phyloP scores from a whole-genome alignment of 768 basidiomycete species.

The Trametes villosa region DNA sequence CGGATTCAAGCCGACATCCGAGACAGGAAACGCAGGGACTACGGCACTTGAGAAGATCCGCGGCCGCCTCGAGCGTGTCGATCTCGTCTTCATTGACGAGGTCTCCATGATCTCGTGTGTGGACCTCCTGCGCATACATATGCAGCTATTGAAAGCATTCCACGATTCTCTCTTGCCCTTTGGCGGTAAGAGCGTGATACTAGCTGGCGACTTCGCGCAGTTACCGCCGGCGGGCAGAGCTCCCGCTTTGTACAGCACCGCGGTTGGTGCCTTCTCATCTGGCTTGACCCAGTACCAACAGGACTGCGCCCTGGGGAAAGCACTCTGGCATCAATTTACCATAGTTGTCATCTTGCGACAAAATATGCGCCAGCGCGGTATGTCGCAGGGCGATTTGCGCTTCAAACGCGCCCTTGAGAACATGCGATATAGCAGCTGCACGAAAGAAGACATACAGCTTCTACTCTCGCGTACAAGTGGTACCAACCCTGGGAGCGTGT shows the following conservation, averaged over 20 bases:
- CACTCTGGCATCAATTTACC: neutral
- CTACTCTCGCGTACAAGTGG: neutral
- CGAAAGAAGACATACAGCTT: neutral
- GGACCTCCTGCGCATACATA: neutral
- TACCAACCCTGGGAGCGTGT: neutral
- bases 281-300: neutral
- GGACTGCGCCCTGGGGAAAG: neutral
- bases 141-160: neutral
- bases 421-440: neutral
- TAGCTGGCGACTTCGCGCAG: neutral
- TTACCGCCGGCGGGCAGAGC: neutral
- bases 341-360: conserved; percentile 27
- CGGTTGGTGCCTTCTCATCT: neutral
- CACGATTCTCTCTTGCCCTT: neutral
- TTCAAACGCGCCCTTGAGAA: neutral
- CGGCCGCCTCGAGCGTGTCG: neutral
- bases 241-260: neutral
- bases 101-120: neutral
- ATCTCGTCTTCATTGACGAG: neutral
- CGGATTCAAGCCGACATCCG: neutral
- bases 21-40: no score
- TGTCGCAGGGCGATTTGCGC: neutral
- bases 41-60: neutral
- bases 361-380: conserved; percentile 25
- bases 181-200: neutral